phyloP scores from a whole-genome alignment of 2,329 filamentous ascomycete species.

The Fusarium nanum region DNA sequence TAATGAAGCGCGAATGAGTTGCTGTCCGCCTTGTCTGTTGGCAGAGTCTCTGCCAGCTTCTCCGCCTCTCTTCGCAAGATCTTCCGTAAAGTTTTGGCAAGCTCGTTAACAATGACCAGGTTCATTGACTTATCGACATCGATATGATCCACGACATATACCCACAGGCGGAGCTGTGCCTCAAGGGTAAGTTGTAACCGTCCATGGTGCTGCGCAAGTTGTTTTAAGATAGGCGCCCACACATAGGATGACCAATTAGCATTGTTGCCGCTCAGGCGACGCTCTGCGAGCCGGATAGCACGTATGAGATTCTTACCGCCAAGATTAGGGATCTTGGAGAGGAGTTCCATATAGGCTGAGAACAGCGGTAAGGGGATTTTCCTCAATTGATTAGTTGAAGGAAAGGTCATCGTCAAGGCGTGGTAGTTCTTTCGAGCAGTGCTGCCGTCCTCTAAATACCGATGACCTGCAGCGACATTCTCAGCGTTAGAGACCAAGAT shows the following conservation, averaged over 20 bases:
- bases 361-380: slow-evolving; percentile 54
- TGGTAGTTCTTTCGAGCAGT: slow-evolving; percentile 18
- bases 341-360: slow-evolving; percentile 60
- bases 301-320: slow-evolving; percentile 46
- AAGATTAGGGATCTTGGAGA: slow-evolving; percentile 40
- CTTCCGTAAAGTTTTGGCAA: slow-evolving; percentile 44
- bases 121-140: slow-evolving; percentile 36
- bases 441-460: slow-evolving; percentile 62
- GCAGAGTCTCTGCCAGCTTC: slow-evolving; percentile 33
- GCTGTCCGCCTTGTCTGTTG: slow-evolving; percentile 19
- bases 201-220: slow-evolving; percentile 48
- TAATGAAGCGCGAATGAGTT: slow-evolving; percentile 34
- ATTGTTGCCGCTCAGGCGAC: slow-evolving; percentile 40
- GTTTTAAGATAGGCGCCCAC: slow-evolving; percentile 52
- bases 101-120: slow-evolving; percentile 40
- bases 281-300: slow-evolving; percentile 48
- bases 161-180: slow-evolving; percentile 48
- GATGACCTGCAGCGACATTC: slow-evolving; percentile 59
- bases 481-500: slow-evolving; percentile 67
- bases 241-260: slow-evolving; percentile 48
- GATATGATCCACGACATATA: slow-evolving; percentile 47
- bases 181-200: slow-evolving; percentile 45
- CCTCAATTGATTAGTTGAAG: slow-evolving; percentile 42
- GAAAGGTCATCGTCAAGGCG: slow-evolving; percentile 39
- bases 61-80: slow-evolving; percentile 45